phyloP scores from a whole-genome alignment of 2,329 filamentous ascomycete genomes.

The Nemania sp. region DNA sequence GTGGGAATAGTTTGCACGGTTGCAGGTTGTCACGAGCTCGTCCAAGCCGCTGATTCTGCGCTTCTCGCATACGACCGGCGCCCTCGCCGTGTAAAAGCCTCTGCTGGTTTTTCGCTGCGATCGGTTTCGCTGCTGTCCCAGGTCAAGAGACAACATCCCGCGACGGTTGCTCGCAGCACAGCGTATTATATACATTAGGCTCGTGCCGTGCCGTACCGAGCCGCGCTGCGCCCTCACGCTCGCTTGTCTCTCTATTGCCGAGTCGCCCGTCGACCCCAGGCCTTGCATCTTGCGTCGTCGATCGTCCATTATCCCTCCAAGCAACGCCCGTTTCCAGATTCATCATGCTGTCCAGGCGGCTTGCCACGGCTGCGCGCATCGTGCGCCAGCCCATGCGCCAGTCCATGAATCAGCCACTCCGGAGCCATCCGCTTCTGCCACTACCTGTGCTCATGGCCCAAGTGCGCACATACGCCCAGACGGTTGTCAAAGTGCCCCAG shows the following conservation, averaged over 20 bases:
- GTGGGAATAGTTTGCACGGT: not conserved
- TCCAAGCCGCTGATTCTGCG: not conserved
- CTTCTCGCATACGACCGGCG: not conserved
- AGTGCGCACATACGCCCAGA: constrained; percentile 72
- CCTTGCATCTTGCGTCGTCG: not conserved
- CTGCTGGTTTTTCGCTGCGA: too few relatives aligned
- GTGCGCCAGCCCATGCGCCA: constrained; percentile 42
- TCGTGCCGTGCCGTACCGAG: not conserved
- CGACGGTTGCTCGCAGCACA: too few relatives aligned
- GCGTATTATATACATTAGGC: not conserved
- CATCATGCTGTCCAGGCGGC: constrained; percentile 40
- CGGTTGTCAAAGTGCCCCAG: constrained; percentile 87
- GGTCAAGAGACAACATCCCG: too few relatives aligned
- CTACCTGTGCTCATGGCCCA: constrained; percentile 58
- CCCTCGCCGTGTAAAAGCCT: not conserved
- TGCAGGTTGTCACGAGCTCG: not conserved
- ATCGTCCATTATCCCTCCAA: not conserved
- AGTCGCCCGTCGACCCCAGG: not conserved
- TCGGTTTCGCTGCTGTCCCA: too few relatives aligned
- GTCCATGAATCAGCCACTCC: constrained; percentile 47
- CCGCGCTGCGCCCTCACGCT: not conserved
- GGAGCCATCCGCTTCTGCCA: constrained; percentile 48
- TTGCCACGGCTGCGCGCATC: constrained; percentile 48
- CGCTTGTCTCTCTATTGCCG: constrained; percentile 9
- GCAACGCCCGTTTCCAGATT: not conserved